Conservation (phyloP, 768 basidiomycete species). For the Hypsizygus marmoreus region DNA sequence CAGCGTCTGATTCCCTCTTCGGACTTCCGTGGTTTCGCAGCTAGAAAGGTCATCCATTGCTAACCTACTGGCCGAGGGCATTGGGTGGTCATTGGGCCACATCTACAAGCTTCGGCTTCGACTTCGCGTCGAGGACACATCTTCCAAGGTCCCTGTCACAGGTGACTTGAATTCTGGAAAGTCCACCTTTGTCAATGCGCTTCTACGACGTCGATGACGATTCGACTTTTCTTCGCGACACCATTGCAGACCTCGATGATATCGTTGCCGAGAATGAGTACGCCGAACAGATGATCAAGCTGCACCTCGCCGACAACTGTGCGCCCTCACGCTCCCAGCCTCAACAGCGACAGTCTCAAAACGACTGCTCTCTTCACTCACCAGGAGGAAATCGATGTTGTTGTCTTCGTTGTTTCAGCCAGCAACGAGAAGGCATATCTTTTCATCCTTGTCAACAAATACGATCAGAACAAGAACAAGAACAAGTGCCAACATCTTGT, state of each 20-base stretch:
- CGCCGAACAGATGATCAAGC: constrained; percentile 75
- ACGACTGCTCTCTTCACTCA: constrained; percentile 95
- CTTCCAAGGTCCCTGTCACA: constrained; percentile 95
- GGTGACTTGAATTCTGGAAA: constrained; percentile 99
- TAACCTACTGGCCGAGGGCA: constrained; percentile 85
- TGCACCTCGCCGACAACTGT: constrained; percentile 85
- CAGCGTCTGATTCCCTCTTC: constrained; percentile 44
- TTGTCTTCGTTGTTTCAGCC: constrained; percentile 96
- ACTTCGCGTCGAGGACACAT: constrained; percentile 84
- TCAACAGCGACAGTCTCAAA: constrained; percentile 93
- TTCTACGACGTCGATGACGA: constrained; percentile 79
- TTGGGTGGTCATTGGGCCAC: constrained; percentile 72
- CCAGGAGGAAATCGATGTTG: constrained; percentile 97
- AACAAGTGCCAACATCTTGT: constrained; percentile 86
- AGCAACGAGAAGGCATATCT: constrained; percentile 97
- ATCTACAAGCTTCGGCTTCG: constrained; percentile 86
- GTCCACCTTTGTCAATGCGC: constrained; percentile 96
- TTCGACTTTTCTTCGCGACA: constrained; percentile 71
- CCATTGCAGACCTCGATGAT: constrained; percentile 71
- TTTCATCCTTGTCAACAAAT: constrained; percentile 99
- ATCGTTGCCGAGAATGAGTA: constrained; percentile 78
- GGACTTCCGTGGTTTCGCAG: constrained; percentile 87
- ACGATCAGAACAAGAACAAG: constrained; percentile 93
- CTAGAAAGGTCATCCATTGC: constrained; percentile 94
- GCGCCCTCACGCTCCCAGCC: constrained; percentile 88